phyloP scores from a whole-genome alignment of 768 basidiomycete genomes.

The Termitomyces sp. region DNA sequence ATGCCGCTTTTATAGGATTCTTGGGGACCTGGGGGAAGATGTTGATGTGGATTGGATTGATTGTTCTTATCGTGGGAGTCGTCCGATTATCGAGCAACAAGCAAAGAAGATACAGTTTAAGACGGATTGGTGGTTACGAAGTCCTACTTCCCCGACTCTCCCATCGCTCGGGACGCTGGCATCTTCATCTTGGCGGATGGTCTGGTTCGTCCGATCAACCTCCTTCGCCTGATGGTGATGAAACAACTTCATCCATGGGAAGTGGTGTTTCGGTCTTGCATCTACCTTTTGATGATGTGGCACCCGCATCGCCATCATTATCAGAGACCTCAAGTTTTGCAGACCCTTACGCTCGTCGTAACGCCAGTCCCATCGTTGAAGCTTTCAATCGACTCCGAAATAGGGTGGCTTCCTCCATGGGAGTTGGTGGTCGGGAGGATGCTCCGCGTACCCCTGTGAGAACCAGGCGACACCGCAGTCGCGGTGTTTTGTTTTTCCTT shows the following conservation, averaged over 20 bases:
- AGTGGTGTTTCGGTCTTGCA: constrained; percentile 52
- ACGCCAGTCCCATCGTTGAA: constrained; percentile 44
- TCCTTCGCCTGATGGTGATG: constrained; percentile 33
- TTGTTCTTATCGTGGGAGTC: constrained; percentile 66
- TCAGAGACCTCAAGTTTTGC: constrained; percentile 39
- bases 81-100: constrained; percentile 51
- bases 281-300: constrained; percentile 45
- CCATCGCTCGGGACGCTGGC: constrained; percentile 66
- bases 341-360: constrained; percentile 37
- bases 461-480: constrained; percentile 40
- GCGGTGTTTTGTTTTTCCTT: constrained; percentile 74
- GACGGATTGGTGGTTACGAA: constrained; percentile 69
- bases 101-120: constrained; percentile 53
- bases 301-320: constrained; percentile 50
- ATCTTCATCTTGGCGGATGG: constrained; percentile 60
- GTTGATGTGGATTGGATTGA: constrained; percentile 80
- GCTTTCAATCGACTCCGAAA: constrained; percentile 52
- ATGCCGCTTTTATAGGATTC: constrained; percentile 96
- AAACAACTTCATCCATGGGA: constrained; percentile 37
- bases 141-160: constrained; percentile 73
- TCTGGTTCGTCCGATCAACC: constrained; percentile 41
- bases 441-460: constrained; percentile 43
- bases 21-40: constrained; percentile 83
- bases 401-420: constrained; percentile 36
- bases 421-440: constrained; percentile 32